These are phyloP conservation scores for Phialophora expanda DNA, from an alignment of 2,329 filamentous ascomycete species.

Conservation along the genomic window DNA sequence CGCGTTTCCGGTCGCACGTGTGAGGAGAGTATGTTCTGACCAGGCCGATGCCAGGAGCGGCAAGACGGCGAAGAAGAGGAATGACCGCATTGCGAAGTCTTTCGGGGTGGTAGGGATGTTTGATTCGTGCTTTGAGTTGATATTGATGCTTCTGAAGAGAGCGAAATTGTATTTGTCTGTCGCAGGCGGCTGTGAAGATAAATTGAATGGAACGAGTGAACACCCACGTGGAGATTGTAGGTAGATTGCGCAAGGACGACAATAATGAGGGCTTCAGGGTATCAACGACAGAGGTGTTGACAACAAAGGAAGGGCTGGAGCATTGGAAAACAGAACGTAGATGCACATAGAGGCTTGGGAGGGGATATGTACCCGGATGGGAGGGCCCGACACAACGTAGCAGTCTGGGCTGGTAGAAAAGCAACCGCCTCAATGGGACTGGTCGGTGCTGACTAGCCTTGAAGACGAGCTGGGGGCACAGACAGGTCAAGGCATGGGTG, in stretches of 20 bases:
- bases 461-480: neutral
- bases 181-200: neutral
- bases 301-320: slow-evolving; percentile 11
- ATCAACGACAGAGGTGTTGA: slow-evolving; percentile 2
- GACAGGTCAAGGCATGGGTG: slow-evolving; percentile 11
- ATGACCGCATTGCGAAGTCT: slow-evolving; percentile 27
- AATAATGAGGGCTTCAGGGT: neutral
- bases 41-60: slow-evolving; percentile 27
- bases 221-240: slow-evolving; percentile 22
- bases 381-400: slow-evolving; percentile 10
- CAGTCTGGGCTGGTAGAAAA: slow-evolving; percentile 13
- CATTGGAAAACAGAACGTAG: slow-evolving; percentile 5
- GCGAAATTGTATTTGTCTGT: slow-evolving; percentile 3
- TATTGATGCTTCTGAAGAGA: neutral
- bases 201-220: slow-evolving; percentile 3
- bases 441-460: slow-evolving; percentile 2
- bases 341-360: slow-evolving; percentile 1
- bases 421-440: neutral
- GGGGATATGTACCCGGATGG: slow-evolving; percentile 27
- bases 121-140: neutral
- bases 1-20: slow-evolving; percentile 26
- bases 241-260: neutral
- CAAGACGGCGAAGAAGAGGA: slow-evolving; percentile 24
- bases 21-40: slow-evolving; percentile 27
- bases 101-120: neutral